Evolutionary conservation across 805 yeast genomes (phyloP).

Genomic region (Saturnispora kantuleensis): DNA sequence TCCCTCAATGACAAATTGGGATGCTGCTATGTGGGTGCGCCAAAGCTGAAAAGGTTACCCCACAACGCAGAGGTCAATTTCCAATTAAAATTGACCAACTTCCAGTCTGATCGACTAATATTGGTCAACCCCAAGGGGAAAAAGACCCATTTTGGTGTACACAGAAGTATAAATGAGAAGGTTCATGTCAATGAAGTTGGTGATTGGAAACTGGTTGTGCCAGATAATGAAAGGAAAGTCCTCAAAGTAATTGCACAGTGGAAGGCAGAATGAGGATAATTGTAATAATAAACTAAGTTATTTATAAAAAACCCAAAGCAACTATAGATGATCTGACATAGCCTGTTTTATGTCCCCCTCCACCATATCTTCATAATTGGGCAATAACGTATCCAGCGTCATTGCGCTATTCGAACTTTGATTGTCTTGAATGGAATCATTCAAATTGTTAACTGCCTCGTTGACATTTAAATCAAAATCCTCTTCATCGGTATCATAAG

Average conservation of each 20-base stretch:
- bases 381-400: constrained; percentile 21
- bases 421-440: neutral
- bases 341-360: constrained; percentile 14
- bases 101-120: neutral
- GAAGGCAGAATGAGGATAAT: constrained; percentile 28
- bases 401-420: constrained; percentile 10
- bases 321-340: constrained; percentile 6
- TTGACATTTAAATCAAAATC: constrained; percentile 18
- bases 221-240: constrained; percentile 64
- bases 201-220: constrained; percentile 71
- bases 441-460: constrained; percentile 3
- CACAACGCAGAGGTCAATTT: constrained; percentile 11
- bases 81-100: constrained; percentile 4
- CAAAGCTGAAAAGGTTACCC: constrained; percentile 61
- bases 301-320: neutral
- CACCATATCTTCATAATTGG: constrained; percentile 13
- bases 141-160: constrained; percentile 46
- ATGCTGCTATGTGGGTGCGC: constrained; percentile 69
- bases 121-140: constrained; percentile 82
- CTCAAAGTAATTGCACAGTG: constrained; percentile 93
- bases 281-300: neutral
- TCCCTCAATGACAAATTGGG: constrained; percentile 25
- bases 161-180: constrained; percentile 46
- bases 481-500: constrained; percentile 22
- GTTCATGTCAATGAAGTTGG: constrained; percentile 65